Conservation (phyloP, 352 stramenopile species). For the Thalassiosira hispida region DNA sequence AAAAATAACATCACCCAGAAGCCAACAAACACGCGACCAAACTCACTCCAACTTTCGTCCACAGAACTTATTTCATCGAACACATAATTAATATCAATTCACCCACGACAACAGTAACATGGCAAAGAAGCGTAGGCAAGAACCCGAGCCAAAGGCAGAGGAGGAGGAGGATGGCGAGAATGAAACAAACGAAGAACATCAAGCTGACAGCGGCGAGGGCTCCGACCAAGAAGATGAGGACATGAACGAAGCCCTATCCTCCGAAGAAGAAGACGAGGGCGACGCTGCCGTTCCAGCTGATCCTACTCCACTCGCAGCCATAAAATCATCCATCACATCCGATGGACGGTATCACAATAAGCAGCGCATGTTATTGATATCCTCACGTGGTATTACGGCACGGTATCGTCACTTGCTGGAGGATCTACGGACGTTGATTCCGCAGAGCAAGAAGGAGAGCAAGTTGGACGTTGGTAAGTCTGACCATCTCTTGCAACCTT, state of each 20-base stretch:
- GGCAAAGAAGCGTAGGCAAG: slow-evolving; percentile 38
- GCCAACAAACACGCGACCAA: no score
- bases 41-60: no score
- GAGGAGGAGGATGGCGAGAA: neutral
- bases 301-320: slow-evolving; percentile 6
- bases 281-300: slow-evolving; percentile 13
- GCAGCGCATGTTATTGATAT: slow-evolving; percentile 80
- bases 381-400: slow-evolving; percentile 81
- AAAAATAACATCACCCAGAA: slow-evolving; percentile 2
- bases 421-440: slow-evolving; percentile 96
- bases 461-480: slow-evolving; percentile 95
- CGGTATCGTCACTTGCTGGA: slow-evolving; percentile 98
- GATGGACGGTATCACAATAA: slow-evolving; percentile 85
- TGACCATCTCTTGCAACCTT: slow-evolving; percentile 73
- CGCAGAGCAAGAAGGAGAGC: slow-evolving; percentile 99
- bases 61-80: no score
- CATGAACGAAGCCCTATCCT: slow-evolving; percentile 25
- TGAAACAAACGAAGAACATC: slow-evolving; percentile 14
- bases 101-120: no score
- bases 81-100: no score
- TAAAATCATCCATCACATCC: slow-evolving; percentile 31
- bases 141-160: slow-evolving; percentile 30
- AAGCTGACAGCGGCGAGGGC: slow-evolving; percentile 9
- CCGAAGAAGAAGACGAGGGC: slow-evolving; percentile 36
- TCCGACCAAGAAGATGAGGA: slow-evolving; percentile 21